Percentiles rank a stretch among this genome's conserved stretches.
These are phyloP conservation scores for Yueomyces sinensis DNA, from an alignment of 805 yeast genomes.

Conservation along the genomic window DNA sequence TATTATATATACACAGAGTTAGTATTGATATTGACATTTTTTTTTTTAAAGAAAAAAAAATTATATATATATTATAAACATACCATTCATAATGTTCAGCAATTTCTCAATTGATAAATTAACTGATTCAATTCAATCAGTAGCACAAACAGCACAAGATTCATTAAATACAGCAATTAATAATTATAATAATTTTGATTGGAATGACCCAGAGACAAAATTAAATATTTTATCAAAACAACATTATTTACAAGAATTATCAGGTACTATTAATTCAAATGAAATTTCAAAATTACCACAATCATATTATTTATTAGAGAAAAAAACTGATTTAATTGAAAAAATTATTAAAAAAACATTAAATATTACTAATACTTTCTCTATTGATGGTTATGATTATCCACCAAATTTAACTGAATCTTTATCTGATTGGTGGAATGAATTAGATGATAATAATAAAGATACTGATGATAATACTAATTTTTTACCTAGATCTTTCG, in stretches of 20 bases:
- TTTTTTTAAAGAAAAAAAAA: no score
- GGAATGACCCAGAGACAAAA: slow-evolving; percentile 21
- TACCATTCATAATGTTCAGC: no score
- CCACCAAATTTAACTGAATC: slow-evolving; percentile 71
- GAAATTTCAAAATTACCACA: slow-evolving; percentile 62
- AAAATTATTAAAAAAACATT: slow-evolving; percentile 41
- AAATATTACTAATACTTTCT: slow-evolving; percentile 49
- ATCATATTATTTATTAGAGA: slow-evolving; percentile 56
- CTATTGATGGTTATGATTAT: slow-evolving; percentile 65
- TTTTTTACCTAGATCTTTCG: slow-evolving; percentile 53
- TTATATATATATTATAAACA: no score
- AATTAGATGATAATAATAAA: slow-evolving; percentile 3
- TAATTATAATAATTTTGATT: slow-evolving; percentile 9
- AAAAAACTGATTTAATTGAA: slow-evolving; percentile 51
- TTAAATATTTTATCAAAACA: slow-evolving; percentile 18
- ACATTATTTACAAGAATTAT: slow-evolving; percentile 38
- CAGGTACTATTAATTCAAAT: slow-evolving; percentile 42
- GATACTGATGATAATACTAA: slow-evolving; percentile 3
- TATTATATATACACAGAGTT: no score
- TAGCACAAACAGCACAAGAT: slow-evolving; percentile 22
- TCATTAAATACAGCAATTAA: slow-evolving; percentile 17
- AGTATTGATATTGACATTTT: no score
- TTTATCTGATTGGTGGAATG: slow-evolving; percentile 38
- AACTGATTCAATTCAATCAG: slow-evolving; percentile 17
- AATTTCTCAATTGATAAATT: slow-evolving; percentile 19